These are phyloP conservation scores for Saturnispora sanitii DNA, from an alignment of 805 yeast genomes.

Conservation along the genomic window DNA sequence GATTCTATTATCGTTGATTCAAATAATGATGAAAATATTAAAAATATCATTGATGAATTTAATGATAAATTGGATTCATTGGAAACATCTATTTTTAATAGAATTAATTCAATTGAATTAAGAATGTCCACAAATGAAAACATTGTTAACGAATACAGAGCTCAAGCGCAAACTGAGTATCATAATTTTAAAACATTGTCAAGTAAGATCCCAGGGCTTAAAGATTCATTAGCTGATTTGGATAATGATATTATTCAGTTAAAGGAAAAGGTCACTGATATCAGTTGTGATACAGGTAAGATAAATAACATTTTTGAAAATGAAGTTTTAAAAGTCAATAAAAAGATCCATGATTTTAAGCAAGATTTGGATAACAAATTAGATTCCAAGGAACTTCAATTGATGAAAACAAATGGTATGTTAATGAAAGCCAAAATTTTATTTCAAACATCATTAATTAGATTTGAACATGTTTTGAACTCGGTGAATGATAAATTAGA, in stretches of 20 bases:
- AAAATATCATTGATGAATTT: slow-evolving; percentile 6
- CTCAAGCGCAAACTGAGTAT: slow-evolving; percentile 7
- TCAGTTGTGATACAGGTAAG: background rate
- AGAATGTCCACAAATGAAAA: background rate
- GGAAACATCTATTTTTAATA: background rate
- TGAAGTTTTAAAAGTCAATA: background rate
- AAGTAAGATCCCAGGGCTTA: slow-evolving; percentile 5
- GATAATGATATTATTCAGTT: background rate
- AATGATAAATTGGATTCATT: slow-evolving; percentile 6
- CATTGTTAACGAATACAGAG: slow-evolving; percentile 1
- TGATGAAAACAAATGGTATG: slow-evolving; percentile 22
- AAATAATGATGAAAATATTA: slow-evolving; percentile 4
- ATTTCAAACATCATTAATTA: slow-evolving; percentile 22
- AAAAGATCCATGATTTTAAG: background rate
- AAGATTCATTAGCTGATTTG: background rate
- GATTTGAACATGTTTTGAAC: slow-evolving; percentile 16
- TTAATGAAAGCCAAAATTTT: slow-evolving; percentile 20
- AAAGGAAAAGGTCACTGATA: background rate
- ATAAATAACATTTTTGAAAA: background rate
- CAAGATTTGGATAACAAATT: slow-evolving; percentile 1
- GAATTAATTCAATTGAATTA: background rate
- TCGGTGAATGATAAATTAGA: background rate
- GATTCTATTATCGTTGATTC: slow-evolving; percentile 11
- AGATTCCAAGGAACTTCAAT: slow-evolving; percentile 14
- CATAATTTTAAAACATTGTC: slow-evolving; percentile 1